These are phyloP conservation scores for Clonostachys chloroleuca DNA, from an alignment of 2,329 filamentous ascomycete species.

Conservation along the genomic window DNA sequence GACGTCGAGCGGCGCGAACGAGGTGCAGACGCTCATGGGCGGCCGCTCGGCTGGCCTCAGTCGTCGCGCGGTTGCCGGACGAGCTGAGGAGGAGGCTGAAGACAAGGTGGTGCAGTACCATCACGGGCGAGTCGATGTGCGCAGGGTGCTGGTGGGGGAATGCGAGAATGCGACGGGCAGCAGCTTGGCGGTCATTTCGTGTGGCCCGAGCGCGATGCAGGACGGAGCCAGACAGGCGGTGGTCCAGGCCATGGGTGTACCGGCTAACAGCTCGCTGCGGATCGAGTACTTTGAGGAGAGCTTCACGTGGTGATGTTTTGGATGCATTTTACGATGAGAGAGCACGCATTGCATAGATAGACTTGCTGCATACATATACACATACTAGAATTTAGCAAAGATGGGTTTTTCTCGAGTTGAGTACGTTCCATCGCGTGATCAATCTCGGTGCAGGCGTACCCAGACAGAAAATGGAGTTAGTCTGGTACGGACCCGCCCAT, in stretches of 20 bases:
- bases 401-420: no score
- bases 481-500: no score
- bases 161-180: slow-evolving; percentile 10
- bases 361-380: no score
- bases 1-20: not conserved
- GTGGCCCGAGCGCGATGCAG: slow-evolving; percentile 37
- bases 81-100: not conserved
- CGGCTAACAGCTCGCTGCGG: slow-evolving; percentile 5
- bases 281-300: slow-evolving; percentile 38
- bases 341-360: no score
- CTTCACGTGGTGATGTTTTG: slow-evolving; percentile 29
- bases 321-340: not conserved
- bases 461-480: no score
- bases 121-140: slow-evolving; percentile 24
- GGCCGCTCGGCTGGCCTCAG: not conserved
- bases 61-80: not conserved
- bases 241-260: slow-evolving; percentile 17
- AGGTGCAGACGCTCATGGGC: not conserved
- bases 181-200: slow-evolving; percentile 34
- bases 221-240: slow-evolving; percentile 34
- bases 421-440: no score
- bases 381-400: no score
- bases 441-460: no score
- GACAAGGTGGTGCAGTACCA: slow-evolving; percentile 5
- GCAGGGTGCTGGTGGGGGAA: slow-evolving; percentile 19